Base-by-base conservation (phyloP, 257 asterid genomes). In the Orobanche coerulescens region DNA sequence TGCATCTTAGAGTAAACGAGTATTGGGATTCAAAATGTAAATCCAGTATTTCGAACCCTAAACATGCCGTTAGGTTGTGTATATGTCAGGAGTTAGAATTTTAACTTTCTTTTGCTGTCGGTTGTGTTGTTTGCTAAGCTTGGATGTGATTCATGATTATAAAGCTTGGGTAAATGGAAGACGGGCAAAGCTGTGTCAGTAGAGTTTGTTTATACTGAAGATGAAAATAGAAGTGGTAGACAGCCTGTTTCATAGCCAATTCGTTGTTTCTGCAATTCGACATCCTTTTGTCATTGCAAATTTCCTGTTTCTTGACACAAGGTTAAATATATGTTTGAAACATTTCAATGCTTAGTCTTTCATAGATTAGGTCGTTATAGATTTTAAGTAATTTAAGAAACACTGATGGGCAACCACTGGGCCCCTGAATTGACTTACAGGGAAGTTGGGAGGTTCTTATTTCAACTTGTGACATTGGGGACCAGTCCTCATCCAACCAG, bases 91-190 rank as follows among this genome's bases (percentile, higher is more conserved):
- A 55, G 51, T 51, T 62, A 58, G 14, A 26, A 12, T 24, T 34
- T 18, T 22, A 4, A 34, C 15, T 42, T 57, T 57, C 64, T 33
- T 37, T 67, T 55, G 43, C 42, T 23, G 50, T 19, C 40, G 7
- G 37, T 57, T 25, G 13, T 65, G 24, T 37, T 50, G 40, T 61
- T 71, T 71, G 42, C 66, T 10, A 28, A 44, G 39, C 57, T 44
- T 47, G 9, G 49, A 22, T 22, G 23, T 25, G 50, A 54, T 26
- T n/a, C 42, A 36, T 43, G 59, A 52, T 49, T 33, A 13, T n/a
- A 8, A n/a, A 53, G 1, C 16, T 56, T 16, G 9, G 30, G 9
- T 46, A 46, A 6, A 16, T 33, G 28, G 28, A 39, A 9, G 16
- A 49, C 19, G 30, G 18, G 7, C 50, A 19, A 48, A 48, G 49